phyloP scores from a whole-genome alignment of 2,329 filamentous ascomycete species.

The Fusarium staphyleae region DNA sequence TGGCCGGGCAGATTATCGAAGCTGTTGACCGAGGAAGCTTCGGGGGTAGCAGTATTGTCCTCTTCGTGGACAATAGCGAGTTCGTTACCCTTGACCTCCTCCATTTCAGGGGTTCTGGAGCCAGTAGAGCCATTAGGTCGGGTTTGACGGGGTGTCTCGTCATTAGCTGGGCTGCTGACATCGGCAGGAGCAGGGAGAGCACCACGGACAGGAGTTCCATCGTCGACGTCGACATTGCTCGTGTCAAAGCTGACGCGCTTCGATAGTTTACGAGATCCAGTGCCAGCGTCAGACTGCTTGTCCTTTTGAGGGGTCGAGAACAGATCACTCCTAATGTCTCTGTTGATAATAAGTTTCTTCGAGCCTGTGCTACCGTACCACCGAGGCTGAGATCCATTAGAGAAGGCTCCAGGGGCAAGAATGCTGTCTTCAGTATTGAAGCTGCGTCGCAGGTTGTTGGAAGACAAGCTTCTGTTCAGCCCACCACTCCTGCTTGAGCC shows the following conservation, averaged over 20 bases:
- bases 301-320: slow-evolving; percentile 68
- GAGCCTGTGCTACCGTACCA: slow-evolving; percentile 73
- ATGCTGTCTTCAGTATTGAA: slow-evolving; percentile 87
- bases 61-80: slow-evolving; percentile 82
- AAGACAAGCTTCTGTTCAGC: slow-evolving; percentile 86
- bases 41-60: slow-evolving; percentile 48
- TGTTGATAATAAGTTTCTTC: slow-evolving; percentile 93
- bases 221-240: slow-evolving; percentile 53
- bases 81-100: slow-evolving; percentile 76
- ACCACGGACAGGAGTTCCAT: slow-evolving; percentile 45
- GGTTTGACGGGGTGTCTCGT: slow-evolving; percentile 57
- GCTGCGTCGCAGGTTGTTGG: slow-evolving; percentile 82
- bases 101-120: slow-evolving; percentile 66
- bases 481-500: slow-evolving; percentile 72
- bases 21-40: slow-evolving; percentile 32
- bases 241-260: slow-evolving; percentile 95
- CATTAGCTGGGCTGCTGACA: slow-evolving; percentile 40
- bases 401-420: slow-evolving; percentile 84
- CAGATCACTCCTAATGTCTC: slow-evolving; percentile 77
- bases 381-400: slow-evolving; percentile 68
- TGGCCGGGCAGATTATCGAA: slow-evolving; percentile 67
- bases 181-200: slow-evolving; percentile 48
- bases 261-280: slow-evolving; percentile 63
- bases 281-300: slow-evolving; percentile 51
- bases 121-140: slow-evolving; percentile 54